Evolutionary conservation across 768 basidiomycete genomes (phyloP), one percentile per base, ranked within the genome.

Genomic region (Fistulinella prunicolor): DNA sequence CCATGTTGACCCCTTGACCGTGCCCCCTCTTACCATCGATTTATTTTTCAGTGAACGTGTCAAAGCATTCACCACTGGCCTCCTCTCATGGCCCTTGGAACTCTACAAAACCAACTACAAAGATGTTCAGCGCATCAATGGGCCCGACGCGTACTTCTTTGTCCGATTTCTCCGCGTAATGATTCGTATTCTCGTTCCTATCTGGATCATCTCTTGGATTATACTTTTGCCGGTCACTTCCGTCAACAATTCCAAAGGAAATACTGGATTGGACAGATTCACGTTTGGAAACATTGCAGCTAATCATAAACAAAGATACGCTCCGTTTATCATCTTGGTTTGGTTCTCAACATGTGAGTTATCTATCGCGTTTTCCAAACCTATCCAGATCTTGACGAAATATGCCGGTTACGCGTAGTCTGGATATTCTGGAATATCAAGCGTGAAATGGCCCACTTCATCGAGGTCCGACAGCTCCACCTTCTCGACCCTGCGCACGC

Each of bases 81-180:
- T 80, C 17, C 67, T 90, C 20, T 60, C 74, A 28, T 94, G 90
- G 91, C 85, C 87, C 2, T 49, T 77, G 17, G 74, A 80, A 1
- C 66, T 94, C 17, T 83, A 70, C 68, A 73, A 71, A 2, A 75
- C 84, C 2, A 79, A 91, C 60, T 81, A 83, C 59, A 68, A 69
- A 23, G 75, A 73, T 20, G 81, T 90, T 48, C 76, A 82, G 50
- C 70, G 72, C 36, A 75, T 79, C 36, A 94, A 93, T 53, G 92
- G 92, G 22, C 73, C 88, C 49, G 95, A 98, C 64, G 89, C 93
- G 14, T 99, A 95, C 70, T 85, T 94, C 62, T 99, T 89, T 58
- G 85, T 96, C 38, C 86, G 92, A 44, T 97, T 89, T 66, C 74
- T 90, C 23, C 81, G 85, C 41, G 83, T 97, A 76, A 87, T 96